Base-by-base conservation (phyloP, 1,284 basidiomycete species). In the Apiotrichum siamense region DNA sequence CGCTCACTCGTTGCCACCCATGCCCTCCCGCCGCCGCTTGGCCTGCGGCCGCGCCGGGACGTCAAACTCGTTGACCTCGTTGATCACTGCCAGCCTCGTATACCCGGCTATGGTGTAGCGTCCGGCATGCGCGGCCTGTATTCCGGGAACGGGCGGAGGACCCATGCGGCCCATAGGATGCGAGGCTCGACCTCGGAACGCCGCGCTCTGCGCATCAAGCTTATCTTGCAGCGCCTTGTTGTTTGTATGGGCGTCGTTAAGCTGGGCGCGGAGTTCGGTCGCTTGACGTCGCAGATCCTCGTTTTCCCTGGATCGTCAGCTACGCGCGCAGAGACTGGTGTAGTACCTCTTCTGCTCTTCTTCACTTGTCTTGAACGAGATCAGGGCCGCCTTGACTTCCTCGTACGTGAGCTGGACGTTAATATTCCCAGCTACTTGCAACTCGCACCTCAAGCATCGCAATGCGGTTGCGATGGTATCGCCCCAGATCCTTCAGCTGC, bases 391-490 rank as follows among this genome's bases (percentile, higher is more conserved):
- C 13, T 13, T n/a, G 15, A 35, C 33, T 9, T 35, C n/a, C 2
- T 13, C 11, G 33, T 7, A 17, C 15, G 18, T 35, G 15, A 12
- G 13, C 33, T 35, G 33, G 33, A 12, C 7, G 33, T 35, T n/a
- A 35, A n/a, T 17, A 18, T 35, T n/a, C n/a, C n/a, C 31, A 37
- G 29, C 29, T 7, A 11, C 1, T 3, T 18, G 9, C 9, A 10
- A 10, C 12, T 37, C 51, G 15, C 40, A 52, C 56, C 44, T 52
- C 35, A 17, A 47, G 36, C 13, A 52, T 37, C 0, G 7, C 25
- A 18, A 54, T 44, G 32, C 37, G 46, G 3, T 39, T 25, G 12
- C 37, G 33, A 21, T 47, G 46, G 3, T 29, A 33, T 3, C 39
- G 45, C 3, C 24, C 36, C 13, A 53, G 29, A 4, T 40, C 29